These are phyloP conservation scores for Begonia masoniana DNA, from an alignment of 306 rosid species.

Conservation along the genomic window DNA sequence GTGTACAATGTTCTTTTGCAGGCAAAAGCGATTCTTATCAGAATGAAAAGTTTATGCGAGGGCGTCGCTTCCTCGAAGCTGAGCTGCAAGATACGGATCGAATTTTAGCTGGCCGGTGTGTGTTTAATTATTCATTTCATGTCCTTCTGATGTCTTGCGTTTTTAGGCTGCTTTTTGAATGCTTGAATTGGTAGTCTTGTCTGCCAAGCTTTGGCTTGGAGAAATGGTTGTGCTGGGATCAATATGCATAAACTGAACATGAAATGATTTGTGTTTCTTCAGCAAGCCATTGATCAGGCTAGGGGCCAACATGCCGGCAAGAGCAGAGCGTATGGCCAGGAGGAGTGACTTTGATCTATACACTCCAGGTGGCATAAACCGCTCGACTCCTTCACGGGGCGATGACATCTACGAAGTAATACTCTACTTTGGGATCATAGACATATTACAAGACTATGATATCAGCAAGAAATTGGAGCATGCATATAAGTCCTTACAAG, in stretches of 20 bases:
- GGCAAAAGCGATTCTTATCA: constrained; percentile 73
- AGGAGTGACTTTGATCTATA: constrained; percentile 79
- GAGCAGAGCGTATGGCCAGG: constrained; percentile 78
- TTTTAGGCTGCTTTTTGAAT: neutral
- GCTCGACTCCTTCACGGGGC: constrained; percentile 43
- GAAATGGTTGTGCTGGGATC: neutral
- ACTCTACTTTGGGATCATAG: constrained; percentile 83
- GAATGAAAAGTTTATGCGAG: constrained; percentile 82
- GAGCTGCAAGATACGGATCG: constrained; percentile 90
- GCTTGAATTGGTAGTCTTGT: constrained; percentile 3
- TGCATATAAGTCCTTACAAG: constrained; percentile 87
- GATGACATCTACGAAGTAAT: constrained; percentile 65
- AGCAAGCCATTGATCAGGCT: constrained; percentile 78
- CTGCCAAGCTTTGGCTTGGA: constrained; percentile 1
- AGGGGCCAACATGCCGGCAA: constrained; percentile 94
- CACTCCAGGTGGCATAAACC: constrained; percentile 44
- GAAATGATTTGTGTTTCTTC: constrained; percentile 21
- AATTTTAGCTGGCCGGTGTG: constrained; percentile 77
- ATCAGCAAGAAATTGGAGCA: constrained; percentile 94
- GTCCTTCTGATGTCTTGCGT: neutral
- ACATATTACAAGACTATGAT: constrained; percentile 89
- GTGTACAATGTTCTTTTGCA: constrained; percentile 18
- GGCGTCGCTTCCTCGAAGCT: constrained; percentile 85
- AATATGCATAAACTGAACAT: neutral
- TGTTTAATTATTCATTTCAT: constrained; percentile 4